phyloP scores from a whole-genome alignment of 2,329 filamentous ascomycete genomes.

The Fusarium abutilonis region DNA sequence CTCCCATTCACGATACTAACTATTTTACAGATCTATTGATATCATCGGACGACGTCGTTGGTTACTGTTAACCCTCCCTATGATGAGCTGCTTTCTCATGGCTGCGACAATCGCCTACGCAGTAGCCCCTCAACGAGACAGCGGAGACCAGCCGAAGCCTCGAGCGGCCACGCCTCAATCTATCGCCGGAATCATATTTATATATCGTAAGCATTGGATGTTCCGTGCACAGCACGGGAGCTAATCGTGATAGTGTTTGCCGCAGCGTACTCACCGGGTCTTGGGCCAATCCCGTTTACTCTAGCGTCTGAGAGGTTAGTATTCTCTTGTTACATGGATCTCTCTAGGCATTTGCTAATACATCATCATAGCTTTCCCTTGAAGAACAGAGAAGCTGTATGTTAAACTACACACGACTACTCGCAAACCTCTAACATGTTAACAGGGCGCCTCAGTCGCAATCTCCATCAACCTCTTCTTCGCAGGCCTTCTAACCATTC shows the following conservation, averaged over 20 bases:
- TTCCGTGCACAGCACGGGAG: accelerated
- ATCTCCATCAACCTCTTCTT: slow-evolving; percentile 60
- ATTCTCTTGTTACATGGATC: accelerated
- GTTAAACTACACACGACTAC: neutral
- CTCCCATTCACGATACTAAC: neutral
- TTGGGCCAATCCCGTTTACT: slow-evolving; percentile 60
- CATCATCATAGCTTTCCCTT: slow-evolving; percentile 54
- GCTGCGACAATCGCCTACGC: slow-evolving; percentile 25
- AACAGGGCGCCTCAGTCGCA: slow-evolving; percentile 57
- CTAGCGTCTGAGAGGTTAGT: slow-evolving; percentile 56
- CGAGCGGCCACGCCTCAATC: slow-evolving; percentile 4
- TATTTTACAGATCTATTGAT: slow-evolving; percentile 43
- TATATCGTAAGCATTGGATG: slow-evolving; percentile 9
- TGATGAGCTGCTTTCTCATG: slow-evolving; percentile 49
- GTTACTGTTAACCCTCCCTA: slow-evolving; percentile 55
- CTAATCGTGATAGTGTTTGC: slow-evolving; percentile 49
- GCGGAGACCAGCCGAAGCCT: slow-evolving; percentile 1
- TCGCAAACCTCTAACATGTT: slow-evolving; percentile 23
- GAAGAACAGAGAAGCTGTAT: slow-evolving; percentile 58
- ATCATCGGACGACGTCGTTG: slow-evolving; percentile 55
- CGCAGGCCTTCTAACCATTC: slow-evolving; percentile 57
- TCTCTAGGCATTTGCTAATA: neutral
- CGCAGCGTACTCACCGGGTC: slow-evolving; percentile 54
- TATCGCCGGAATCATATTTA: slow-evolving; percentile 28
- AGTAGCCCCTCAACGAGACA: slow-evolving; percentile 18